Evolutionary conservation across 306 rosid species (phyloP).

Genomic region (Glycyrrhiza uralensis): DNA sequence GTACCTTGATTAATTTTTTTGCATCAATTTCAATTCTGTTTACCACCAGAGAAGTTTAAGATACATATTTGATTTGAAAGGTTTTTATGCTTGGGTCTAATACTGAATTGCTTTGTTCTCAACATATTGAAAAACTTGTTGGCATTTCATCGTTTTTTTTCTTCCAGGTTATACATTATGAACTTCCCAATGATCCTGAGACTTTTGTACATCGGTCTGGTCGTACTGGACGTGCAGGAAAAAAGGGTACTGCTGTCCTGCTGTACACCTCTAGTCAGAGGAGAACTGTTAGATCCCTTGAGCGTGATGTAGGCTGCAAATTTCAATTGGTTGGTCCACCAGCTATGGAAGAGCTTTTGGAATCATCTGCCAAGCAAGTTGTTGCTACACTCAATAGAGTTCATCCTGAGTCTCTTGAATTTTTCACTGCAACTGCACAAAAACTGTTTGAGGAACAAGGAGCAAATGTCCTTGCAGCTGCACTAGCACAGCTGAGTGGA

Average conservation of each 20-base stretch:
- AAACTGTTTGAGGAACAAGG: constrained; percentile 83
- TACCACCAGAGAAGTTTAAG: constrained; percentile 8
- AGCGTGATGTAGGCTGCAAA: constrained; percentile 83
- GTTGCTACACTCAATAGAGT: constrained; percentile 71
- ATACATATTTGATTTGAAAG: background rate
- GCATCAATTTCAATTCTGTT: constrained; percentile 4
- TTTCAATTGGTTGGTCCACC: constrained; percentile 82
- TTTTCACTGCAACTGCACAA: constrained; percentile 87
- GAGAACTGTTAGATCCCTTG: constrained; percentile 86
- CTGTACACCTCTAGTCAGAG: constrained; percentile 80
- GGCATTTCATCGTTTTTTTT: constrained; percentile 16
- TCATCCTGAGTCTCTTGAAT: constrained; percentile 79
- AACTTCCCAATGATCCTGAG: constrained; percentile 95
- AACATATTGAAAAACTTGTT: constrained; percentile 18
- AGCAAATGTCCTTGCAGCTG: constrained; percentile 85
- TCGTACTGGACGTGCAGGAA: constrained; percentile 98
- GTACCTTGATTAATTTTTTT: background rate
- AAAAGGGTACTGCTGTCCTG: constrained; percentile 73
- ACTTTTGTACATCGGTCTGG: constrained; percentile 98
- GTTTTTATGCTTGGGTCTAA: background rate
- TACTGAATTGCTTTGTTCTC: background rate
- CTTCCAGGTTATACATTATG: constrained; percentile 85
- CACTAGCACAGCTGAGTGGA: constrained; percentile 94
- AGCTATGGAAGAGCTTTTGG: constrained; percentile 60
- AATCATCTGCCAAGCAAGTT: constrained; percentile 75